A percentile compares a stretch with the other conserved stretches of the same genome.
These are phyloP conservation scores for Mortierella polycephala DNA, from an alignment of 371 early-diverging fungal species.

Conservation along the genomic window DNA sequence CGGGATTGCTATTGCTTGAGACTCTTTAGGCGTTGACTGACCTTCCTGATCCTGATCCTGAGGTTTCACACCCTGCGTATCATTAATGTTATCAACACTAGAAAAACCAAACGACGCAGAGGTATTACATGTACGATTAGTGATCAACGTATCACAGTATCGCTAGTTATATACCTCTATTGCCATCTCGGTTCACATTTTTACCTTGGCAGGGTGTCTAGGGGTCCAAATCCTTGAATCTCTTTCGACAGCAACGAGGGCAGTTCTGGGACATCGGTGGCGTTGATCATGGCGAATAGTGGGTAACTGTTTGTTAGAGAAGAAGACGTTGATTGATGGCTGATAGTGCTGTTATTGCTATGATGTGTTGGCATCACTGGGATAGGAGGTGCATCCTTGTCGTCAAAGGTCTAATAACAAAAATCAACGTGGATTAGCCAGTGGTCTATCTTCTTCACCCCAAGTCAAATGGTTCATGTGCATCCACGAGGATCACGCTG, in stretches of 20 bases:
- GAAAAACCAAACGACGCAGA: no score
- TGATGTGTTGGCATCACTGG: slow-evolving; percentile 18
- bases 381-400: slow-evolving; percentile 50
- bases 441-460: neutral
- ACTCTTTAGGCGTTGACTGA: neutral
- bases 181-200: neutral
- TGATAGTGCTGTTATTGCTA: slow-evolving; percentile 8
- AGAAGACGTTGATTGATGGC: slow-evolving; percentile 20
- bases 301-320: slow-evolving; percentile 5
- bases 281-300: slow-evolving; percentile 5
- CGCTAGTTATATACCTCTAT: neutral
- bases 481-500: neutral
- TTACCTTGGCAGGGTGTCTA: slow-evolving; percentile 2
- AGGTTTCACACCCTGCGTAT: neutral
- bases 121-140: no score
- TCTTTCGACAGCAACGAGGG: slow-evolving; percentile 11
- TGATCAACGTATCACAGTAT: neutral
- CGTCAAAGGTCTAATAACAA: slow-evolving; percentile 42
- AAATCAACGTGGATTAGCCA: slow-evolving; percentile 1
- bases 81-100: no score
- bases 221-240: slow-evolving; percentile 4
- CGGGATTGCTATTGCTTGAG: slow-evolving; percentile 1
- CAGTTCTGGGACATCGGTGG: slow-evolving; percentile 8
- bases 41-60: neutral
- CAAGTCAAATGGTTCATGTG: neutral